Evolutionary conservation across 768 basidiomycete species (phyloP).

Genomic region (Tricholoma matsutake): DNA sequence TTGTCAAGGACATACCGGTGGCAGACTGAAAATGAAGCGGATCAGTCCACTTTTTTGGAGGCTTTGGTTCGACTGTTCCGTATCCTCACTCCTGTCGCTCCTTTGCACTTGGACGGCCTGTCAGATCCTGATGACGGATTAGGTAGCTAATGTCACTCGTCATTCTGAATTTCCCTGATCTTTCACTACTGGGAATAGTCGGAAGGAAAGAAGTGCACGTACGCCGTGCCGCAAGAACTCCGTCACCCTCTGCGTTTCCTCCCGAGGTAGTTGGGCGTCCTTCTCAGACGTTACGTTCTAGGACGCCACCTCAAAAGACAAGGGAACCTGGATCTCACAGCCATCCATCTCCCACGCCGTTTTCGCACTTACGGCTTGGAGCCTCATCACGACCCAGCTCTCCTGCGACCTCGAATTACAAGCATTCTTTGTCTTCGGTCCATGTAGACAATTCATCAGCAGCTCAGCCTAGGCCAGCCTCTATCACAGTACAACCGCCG

Average conservation of each 20-base stretch:
- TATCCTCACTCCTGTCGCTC: conserved; percentile 38
- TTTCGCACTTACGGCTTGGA: conserved; percentile 19
- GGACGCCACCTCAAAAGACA: neutral
- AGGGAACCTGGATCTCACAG: conserved; percentile 2
- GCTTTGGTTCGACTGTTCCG: conserved; percentile 63
- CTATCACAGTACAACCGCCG: neutral
- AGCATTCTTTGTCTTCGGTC: neutral
- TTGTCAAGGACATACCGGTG: conserved; percentile 89
- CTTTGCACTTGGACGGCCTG: conserved; percentile 60
- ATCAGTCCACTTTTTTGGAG: conserved; percentile 73
- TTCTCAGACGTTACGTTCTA: neutral
- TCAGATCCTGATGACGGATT: conserved; percentile 35
- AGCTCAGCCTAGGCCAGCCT: neutral
- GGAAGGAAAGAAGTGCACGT: neutral
- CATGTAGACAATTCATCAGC: neutral
- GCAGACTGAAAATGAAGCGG: conserved; percentile 73
- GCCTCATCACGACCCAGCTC: conserved; percentile 17
- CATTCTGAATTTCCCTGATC: neutral
- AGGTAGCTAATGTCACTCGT: conserved; percentile 24
- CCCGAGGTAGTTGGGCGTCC: neutral
- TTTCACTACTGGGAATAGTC: neutral
- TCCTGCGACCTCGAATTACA: neutral
- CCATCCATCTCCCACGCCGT: conserved; percentile 14
- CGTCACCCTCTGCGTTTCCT: neutral
- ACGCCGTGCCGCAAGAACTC: neutral